Base-by-base conservation (phyloP, 2,329 filamentous ascomycete genomes). In the Colletotrichum coccodes region DNA sequence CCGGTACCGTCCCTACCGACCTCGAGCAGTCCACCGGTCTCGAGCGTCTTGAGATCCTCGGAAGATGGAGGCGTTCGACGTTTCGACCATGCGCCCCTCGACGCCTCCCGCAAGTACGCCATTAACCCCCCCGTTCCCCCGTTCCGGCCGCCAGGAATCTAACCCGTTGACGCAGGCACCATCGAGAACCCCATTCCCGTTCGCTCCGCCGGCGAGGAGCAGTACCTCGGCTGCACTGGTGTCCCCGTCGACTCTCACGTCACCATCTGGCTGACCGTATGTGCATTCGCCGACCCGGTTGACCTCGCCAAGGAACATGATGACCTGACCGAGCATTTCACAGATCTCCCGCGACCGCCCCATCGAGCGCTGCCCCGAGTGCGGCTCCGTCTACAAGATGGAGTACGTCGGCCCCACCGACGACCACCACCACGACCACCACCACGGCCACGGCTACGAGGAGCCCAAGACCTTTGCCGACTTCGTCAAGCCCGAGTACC, bases 41-140 rank as follows among this genome's bases (percentile, higher is more conserved):
- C 70, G 96, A 99, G 88, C 95, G 96, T 90, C 90, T 99, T 76
- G 96, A 99, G 85, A 96, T 99, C 79, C 88, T 99, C 81, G 96
- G 96, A 85, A 99, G 91, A 97, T 98, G 92, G 94, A 98, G 88
- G 95, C 96, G 74, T 87, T 98, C 77, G 96, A 99, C 80, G 87
- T 98, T 81, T 99, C 99, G 86, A 95, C 99, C 86, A 97, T 98
- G 96, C 92, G 90, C 83, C 96, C 72, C 90, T 99, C 76, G 96
- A 98, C 82, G 88, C 95, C 72, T 96, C 92, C 82, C 91, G 96
- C 79, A 89, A 89, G 95, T 93, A 87, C 54, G 54, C 47, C 72
- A 50, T 14, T 30, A 36, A 52, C 28, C 36, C 26, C 36, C n/a
- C 12, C n/a, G 16, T 32, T 9, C 38, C 44, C 53, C 18, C 14